Conservation (phyloP, 768 basidiomycete species). For the Kwoniella sp. region DNA sequence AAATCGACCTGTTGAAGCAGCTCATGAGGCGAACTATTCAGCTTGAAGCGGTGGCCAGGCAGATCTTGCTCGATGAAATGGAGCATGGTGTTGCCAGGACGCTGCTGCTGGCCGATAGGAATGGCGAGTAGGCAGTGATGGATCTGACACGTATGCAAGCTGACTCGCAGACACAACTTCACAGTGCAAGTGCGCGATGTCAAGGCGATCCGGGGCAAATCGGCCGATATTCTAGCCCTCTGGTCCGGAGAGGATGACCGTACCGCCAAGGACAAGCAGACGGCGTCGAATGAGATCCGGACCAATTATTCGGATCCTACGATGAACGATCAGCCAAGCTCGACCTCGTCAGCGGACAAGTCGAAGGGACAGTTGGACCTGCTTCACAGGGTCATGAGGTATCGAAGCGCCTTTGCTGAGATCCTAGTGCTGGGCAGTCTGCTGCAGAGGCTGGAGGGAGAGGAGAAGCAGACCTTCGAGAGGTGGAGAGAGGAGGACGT, state of each 20-base stretch:
- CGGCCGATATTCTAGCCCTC: conserved; percentile 25
- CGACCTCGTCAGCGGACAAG: not conserved
- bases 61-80: conserved; percentile 43
- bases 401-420: conserved; percentile 45
- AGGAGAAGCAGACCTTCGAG: conserved; percentile 38
- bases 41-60: conserved; percentile 43
- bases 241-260: conserved; percentile 25
- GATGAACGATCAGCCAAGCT: not conserved
- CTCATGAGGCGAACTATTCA: conserved; percentile 28
- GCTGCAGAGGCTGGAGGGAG: conserved; percentile 43
- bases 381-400: conserved; percentile 21
- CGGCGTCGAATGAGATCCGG: not conserved
- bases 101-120: conserved; percentile 45
- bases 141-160: not conserved
- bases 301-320: too few species aligned
- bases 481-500: conserved; percentile 19
- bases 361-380: conserved; percentile 15
- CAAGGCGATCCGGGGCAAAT: conserved; percentile 30
- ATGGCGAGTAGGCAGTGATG: conserved; percentile 24
- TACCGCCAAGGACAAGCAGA: not conserved
- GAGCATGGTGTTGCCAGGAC: conserved; percentile 42
- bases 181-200: conserved; percentile 46
- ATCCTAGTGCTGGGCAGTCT: conserved; percentile 40
- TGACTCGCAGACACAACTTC: not conserved
- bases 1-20: conserved; percentile 21